Percentiles rank a stretch among this genome's conserved stretches.
These are phyloP conservation scores for Didymella segeticola DNA, from an alignment of 2,329 filamentous ascomycete species.

Conservation along the genomic window DNA sequence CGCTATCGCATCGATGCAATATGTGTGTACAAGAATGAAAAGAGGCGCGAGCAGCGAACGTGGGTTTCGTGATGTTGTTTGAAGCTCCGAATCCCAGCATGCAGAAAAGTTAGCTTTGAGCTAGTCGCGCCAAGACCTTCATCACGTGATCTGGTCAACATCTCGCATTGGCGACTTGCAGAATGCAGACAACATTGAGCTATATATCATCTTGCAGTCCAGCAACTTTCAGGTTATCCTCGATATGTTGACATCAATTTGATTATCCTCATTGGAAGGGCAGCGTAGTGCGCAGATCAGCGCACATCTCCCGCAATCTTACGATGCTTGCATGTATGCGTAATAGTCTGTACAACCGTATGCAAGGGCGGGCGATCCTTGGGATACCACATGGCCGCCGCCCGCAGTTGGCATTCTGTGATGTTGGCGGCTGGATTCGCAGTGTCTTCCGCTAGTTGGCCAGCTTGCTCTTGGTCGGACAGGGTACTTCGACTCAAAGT, in stretches of 20 bases:
- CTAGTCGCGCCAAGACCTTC: constrained; percentile 24
- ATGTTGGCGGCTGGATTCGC: background rate
- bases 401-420: background rate
- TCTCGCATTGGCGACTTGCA: background rate
- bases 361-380: constrained; percentile 9
- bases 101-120: constrained; percentile 29
- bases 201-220: background rate
- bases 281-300: constrained; percentile 21
- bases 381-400: constrained; percentile 9
- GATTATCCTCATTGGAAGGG: background rate
- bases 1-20: constrained; percentile 40
- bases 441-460: background rate
- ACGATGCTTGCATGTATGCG: background rate
- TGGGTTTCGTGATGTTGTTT: constrained; percentile 18
- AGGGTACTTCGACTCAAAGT: background rate
- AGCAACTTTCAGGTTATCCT: background rate
- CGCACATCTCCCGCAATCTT: constrained; percentile 12
- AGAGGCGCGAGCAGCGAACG: constrained; percentile 15
- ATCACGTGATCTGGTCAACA: constrained; percentile 1
- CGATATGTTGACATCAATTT: too few species aligned
- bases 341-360: constrained; percentile 3
- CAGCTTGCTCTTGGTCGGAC: background rate
- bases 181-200: background rate
- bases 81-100: constrained; percentile 21
- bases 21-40: constrained; percentile 14